Base-by-base conservation (phyloP, 306 rosid species). In the Trifolium dubium region DNA sequence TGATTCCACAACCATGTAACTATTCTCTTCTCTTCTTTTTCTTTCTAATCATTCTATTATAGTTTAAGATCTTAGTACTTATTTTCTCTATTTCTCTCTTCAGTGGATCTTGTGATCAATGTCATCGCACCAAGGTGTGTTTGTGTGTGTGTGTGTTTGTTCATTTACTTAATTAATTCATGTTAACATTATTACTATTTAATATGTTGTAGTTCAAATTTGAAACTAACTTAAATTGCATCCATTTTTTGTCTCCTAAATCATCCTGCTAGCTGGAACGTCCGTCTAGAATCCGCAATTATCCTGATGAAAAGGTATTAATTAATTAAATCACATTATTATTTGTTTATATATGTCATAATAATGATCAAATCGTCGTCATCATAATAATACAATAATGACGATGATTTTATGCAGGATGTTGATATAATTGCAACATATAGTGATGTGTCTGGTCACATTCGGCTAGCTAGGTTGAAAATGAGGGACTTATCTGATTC, bases 361-460 rank as follows among this genome's bases (percentile, higher is more conserved):
- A 4, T 50, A 63, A 23, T 74, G 46, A 85, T 88, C 72, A 79
- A 72, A 5, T 29, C 5, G 8, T 13, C 0, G 14, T 30, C 4
- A 8, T 53, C 2, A 9, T 53, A 8, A 14, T 14, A 6, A 14
- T 49, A 13, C 54, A 23, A 44, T 78, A 4, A 44, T 44, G 12
- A 9, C 0, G n/a, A 73, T 59, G 31, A 61, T 79, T 82, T 75
- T 61, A 53, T 72, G 79, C 87, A 94, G 98, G 96, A 88, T 77
- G 77, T 94, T 77, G 95, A 88, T 76, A 86, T 94, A 82, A 84
- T 92, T 80, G 96, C 89, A 73, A 71, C 92, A 47, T 94, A 91
- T 85, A 94, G 89, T 35, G 86, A 86, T 73, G 67, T 82, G 18
- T 82, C 84, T 79, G 98, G 98, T 61, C 88, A 84, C 71, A 15